Base-by-base conservation (phyloP, 2,329 filamentous ascomycete species). In the Colletotrichum sp. region DNA sequence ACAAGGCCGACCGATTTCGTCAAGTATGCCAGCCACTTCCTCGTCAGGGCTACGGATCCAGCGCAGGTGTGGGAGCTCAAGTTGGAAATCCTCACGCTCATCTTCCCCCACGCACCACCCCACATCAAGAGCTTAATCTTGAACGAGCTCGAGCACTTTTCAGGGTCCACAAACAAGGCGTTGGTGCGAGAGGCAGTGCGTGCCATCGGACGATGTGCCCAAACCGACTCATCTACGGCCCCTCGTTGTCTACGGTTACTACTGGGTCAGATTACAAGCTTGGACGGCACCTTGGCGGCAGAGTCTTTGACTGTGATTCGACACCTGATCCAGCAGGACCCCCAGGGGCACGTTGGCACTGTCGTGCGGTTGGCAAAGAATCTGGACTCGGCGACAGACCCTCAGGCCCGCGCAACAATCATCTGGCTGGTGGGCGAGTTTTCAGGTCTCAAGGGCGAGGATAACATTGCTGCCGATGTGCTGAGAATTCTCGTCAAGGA, bases 371-470 rank as follows among this genome's bases (percentile, higher is more conserved):
- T 99, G 63, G 97, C 97, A 8, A 97, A 95, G 83, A 96, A 98
- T 75, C 90, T 99, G 3, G 97, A 98, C 80, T 94, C 93, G 5
- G 94, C 95, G 3, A 95, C 94, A 0, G 96, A 97, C 75, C 92
- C 97, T 2, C 93, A 95, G 74, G 97, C 97, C 5, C 90, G 97
- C 77, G 97, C 97, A 5, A 98, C 95, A 64, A 98, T 99, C 76
- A 94, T 99, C 78, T 99, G 97, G 97, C 90, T 99, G 1, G 96
- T 98, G 0, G 97, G 97, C 59, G 97, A 99, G 83, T 98, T 97
- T 78, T 92, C 96, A 0, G 95, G 95, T 0, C 83, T 93, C 4
- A 91, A 95, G 70, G 90, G 93, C 12, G 93, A 96, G 73, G 93
- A 97, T 81, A 98, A 97, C 79, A 96, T 99, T 75, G 97, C 97